Evolutionary conservation across 2,329 filamentous ascomycete genomes (phyloP), one percentile per base, ranked within the genome.

Genomic region (Aureobasidium sp.): DNA sequence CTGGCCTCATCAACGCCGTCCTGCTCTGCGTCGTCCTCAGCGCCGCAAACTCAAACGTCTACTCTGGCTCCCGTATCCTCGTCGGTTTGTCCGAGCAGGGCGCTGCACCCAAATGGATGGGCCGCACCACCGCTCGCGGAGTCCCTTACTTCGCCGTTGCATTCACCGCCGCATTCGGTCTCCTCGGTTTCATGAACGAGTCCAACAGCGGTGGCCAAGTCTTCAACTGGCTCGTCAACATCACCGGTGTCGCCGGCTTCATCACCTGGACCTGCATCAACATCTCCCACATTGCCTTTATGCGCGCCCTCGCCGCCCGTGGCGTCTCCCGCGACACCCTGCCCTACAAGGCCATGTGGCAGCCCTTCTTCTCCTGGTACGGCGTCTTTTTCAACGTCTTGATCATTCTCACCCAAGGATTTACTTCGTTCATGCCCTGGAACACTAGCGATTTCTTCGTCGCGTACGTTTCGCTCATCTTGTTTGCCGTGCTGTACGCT

Each of bases 181-280:
- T 91, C 8, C 76, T 95, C 12, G 84, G 86, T 3, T 94, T 91
- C 74, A 77, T 92, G 57, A 87, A 91, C 73, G 81, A 93, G 17
- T 87, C 84, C 9, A 81, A 84, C 65, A 79, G 79, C 62, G 81
- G 85, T 0, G 82, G 87, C 3, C 82, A 86, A 37, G 89, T 91
- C 1, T 77, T 92, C 66, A 80, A 80, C 53, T 91, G 88, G 88
- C 84, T 91, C 65, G 82, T 89, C 42, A 87, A 83, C 64, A 75
- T 90, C 70, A 79, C 72, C 29, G 70, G 70, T 27, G 73, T 77
- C 8, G 74, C 75, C 8, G 73, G 74, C 22, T 75, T 90, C 31
- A 91, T 89, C 20, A 87, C 89, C 0, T 89, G 87, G 2, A 86
- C 89, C 68, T 80, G 90, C 17, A 86, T 91, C 75, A 88, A 88